These are phyloP conservation scores for Thymus quinquecostatus DNA, from an alignment of 257 asterid genomes.

Conservation along the genomic window DNA sequence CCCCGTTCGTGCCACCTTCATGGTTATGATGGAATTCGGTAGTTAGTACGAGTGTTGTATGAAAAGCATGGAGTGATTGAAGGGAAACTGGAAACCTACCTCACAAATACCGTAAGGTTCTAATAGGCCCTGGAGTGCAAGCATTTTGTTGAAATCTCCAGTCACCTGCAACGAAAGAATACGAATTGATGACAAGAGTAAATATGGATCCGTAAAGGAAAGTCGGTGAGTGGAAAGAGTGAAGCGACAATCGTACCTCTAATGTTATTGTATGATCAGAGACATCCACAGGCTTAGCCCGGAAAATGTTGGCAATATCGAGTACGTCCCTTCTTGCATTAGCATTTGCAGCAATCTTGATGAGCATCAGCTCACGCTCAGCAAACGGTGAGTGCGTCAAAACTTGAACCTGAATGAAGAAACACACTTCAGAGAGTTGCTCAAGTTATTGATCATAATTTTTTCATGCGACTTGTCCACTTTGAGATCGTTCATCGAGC, in stretches of 20 bases:
- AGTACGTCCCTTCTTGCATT: slow-evolving; percentile 86
- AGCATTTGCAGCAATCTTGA: slow-evolving; percentile 82
- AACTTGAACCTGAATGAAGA: slow-evolving; percentile 64
- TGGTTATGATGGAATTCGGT: not conserved
- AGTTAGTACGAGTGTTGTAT: not conserved
- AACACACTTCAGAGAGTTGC: not conserved
- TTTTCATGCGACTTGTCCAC: not conserved
- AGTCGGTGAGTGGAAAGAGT: not conserved
- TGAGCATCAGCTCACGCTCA: slow-evolving; percentile 89
- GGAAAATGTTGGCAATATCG: slow-evolving; percentile 84
- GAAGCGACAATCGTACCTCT: slow-evolving; percentile 50
- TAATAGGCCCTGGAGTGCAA: slow-evolving; percentile 75
- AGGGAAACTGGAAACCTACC: slow-evolving; percentile 56
- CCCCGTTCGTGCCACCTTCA: slow-evolving; percentile 89
- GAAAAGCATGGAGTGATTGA: slow-evolving; percentile 8
- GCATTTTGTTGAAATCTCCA: slow-evolving; percentile 83
- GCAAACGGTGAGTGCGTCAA: slow-evolving; percentile 82
- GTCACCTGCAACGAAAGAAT: slow-evolving; percentile 56
- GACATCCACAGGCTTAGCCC: slow-evolving; percentile 91
- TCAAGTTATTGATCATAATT: not conserved
- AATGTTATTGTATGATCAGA: slow-evolving; percentile 88
- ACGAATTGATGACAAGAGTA: slow-evolving; percentile 11
- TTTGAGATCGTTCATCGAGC: not conserved
- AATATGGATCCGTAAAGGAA: not conserved
- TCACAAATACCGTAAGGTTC: slow-evolving; percentile 92